Percentiles rank a stretch among this genome's conserved stretches.
Evolutionary conservation across 805 yeast species (phyloP).

Genomic region (Isabelozyma gotoi): DNA sequence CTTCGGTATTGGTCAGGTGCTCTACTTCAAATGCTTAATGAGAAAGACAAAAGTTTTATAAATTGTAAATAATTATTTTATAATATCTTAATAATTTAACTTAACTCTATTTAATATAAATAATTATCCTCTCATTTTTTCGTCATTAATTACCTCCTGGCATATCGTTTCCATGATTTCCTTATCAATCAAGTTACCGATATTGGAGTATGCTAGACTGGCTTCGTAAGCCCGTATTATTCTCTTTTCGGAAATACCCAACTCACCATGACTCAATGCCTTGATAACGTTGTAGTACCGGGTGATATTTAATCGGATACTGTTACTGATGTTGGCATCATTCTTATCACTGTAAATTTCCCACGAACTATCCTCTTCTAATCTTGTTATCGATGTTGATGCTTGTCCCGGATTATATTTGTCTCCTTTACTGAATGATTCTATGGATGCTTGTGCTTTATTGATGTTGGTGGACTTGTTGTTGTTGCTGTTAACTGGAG

Average conservation of each 20-base stretch:
- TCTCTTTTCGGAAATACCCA: constrained; percentile 83
- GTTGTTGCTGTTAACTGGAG: constrained; percentile 16
- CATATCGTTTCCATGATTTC: constrained; percentile 76
- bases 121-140: constrained; percentile 61
- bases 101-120: constrained; percentile 2
- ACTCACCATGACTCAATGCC: constrained; percentile 79
- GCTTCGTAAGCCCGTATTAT: constrained; percentile 85
- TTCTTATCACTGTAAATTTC: constrained; percentile 91
- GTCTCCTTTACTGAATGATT: constrained; percentile 23
- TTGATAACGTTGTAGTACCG: constrained; percentile 82
- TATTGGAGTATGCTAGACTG: constrained; percentile 68
- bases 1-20: constrained; percentile 30
- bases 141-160: constrained; percentile 65
- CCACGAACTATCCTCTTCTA: constrained; percentile 93
- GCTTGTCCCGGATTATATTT: constrained; percentile 57
- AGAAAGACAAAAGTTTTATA: constrained; percentile 20
- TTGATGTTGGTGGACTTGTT: constrained; percentile 19
- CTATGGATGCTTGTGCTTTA: constrained; percentile 40
- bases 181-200: constrained; percentile 70
- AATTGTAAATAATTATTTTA: not conserved
- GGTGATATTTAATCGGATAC: constrained; percentile 70
- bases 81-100: too few relatives aligned
- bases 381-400: constrained; percentile 70
- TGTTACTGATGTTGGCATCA: constrained; percentile 60
- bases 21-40: constrained; percentile 30